These are phyloP conservation scores for Aspergillus uvarum DNA, from an alignment of 2,329 filamentous ascomycete genomes.

Conservation along the genomic window DNA sequence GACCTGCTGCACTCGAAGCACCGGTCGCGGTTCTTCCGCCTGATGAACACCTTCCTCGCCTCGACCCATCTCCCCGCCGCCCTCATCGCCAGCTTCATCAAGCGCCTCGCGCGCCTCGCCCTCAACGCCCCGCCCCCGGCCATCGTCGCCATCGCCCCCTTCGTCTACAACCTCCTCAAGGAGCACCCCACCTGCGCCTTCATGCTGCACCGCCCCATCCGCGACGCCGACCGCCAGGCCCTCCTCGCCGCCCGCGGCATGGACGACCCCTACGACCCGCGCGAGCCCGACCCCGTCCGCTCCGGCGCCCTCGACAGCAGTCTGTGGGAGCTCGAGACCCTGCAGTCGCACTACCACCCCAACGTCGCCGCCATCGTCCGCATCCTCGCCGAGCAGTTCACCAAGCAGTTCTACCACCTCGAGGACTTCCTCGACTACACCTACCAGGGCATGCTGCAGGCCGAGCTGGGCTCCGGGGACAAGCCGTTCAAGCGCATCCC, in stretches of 20 bases:
- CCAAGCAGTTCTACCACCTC: slow-evolving; percentile 89
- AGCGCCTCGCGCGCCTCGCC: slow-evolving; percentile 79
- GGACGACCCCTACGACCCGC: slow-evolving; percentile 73
- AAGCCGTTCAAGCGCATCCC: slow-evolving; percentile 84
- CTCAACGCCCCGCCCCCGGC: slow-evolving; percentile 87
- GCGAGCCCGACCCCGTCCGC: slow-evolving; percentile 78
- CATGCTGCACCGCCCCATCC: slow-evolving; percentile 81
- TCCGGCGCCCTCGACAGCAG: slow-evolving; percentile 88
- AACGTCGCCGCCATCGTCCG: slow-evolving; percentile 93
- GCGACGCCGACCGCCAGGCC: slow-evolving; percentile 58
- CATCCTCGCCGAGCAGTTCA: slow-evolving; percentile 95
- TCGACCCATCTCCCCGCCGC: slow-evolving; percentile 91
- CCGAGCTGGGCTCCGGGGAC: slow-evolving; percentile 63
- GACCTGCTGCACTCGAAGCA: slow-evolving; percentile 91
- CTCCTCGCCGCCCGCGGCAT: slow-evolving; percentile 61
- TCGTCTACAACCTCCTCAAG: slow-evolving; percentile 93
- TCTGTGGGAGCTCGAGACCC: slow-evolving; percentile 89
- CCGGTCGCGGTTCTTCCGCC: slow-evolving; percentile 86
- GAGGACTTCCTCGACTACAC: slow-evolving; percentile 97
- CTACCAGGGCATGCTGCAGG: slow-evolving; percentile 73
- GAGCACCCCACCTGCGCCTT: slow-evolving; percentile 88
- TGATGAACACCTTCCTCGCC: slow-evolving; percentile 83
- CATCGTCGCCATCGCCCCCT: slow-evolving; percentile 84
- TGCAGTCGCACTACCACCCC: slow-evolving; percentile 93
- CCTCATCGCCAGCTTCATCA: slow-evolving; percentile 93